These are phyloP conservation scores for Bertia moriformis DNA, from an alignment of 2,329 filamentous ascomycete genomes.

Conservation along the genomic window DNA sequence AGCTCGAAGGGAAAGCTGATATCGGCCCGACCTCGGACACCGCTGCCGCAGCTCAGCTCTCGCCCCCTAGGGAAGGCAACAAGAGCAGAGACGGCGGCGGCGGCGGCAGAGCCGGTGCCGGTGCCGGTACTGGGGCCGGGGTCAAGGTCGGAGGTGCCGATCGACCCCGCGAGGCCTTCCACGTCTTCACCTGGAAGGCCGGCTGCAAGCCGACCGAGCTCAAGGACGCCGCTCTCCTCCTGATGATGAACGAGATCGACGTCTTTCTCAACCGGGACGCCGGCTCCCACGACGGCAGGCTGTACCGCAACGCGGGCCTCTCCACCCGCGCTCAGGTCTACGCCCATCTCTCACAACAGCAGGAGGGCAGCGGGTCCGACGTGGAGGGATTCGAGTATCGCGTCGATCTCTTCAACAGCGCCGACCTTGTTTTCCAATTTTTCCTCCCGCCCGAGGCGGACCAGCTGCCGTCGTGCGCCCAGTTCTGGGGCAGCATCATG, in stretches of 20 bases:
- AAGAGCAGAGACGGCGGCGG: too few relatives aligned
- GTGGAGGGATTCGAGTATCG: slow-evolving; percentile 4
- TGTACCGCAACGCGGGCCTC: slow-evolving; percentile 6
- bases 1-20: neutral
- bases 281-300: slow-evolving; percentile 5
- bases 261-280: slow-evolving; percentile 6
- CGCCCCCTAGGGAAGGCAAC: too few relatives aligned
- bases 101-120: too few relatives aligned
- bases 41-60: neutral
- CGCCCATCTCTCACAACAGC: slow-evolving; percentile 4
- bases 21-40: neutral
- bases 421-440: slow-evolving; percentile 7
- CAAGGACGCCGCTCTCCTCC: slow-evolving; percentile 1
- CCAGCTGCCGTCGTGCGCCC: slow-evolving; percentile 7
- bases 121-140: too few relatives aligned
- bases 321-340: slow-evolving; percentile 6
- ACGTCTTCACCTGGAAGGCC: slow-evolving; percentile 8
- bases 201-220: neutral
- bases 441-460: slow-evolving; percentile 7
- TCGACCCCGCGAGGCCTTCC: slow-evolving; percentile 4
- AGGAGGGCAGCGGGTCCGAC: slow-evolving; percentile 1
- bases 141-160: too few relatives aligned
- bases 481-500: slow-evolving; percentile 8
- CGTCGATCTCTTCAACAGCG: slow-evolving; percentile 10
- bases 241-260: slow-evolving; percentile 5